phyloP scores from a whole-genome alignment of 1,139 yeast species.

The Geotrichum citri-aurantii region DNA sequence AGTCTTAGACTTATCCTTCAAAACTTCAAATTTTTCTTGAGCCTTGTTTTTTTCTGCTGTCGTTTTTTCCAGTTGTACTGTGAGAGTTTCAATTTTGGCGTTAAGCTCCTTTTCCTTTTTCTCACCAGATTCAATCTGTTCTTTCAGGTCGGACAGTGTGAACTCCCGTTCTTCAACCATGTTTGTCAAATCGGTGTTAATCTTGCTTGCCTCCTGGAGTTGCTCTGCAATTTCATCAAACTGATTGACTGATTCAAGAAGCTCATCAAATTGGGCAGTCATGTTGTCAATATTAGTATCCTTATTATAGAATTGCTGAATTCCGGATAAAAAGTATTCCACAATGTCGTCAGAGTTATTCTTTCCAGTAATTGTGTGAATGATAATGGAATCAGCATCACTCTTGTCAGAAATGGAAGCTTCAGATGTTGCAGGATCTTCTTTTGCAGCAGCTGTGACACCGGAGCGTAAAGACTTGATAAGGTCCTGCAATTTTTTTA shows the following conservation, averaged over 20 bases:
- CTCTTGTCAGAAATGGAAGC: background rate
- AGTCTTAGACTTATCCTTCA: background rate
- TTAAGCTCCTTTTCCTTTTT: background rate
- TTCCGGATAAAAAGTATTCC: background rate
- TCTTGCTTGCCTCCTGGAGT: conserved; percentile 7
- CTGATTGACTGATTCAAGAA: conserved; percentile 10
- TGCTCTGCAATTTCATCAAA: conserved; percentile 11
- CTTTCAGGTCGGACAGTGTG: background rate
- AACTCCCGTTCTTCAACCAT: conserved; percentile 10
- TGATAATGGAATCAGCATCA: background rate
- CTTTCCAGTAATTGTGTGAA: background rate
- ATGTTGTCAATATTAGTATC: background rate
- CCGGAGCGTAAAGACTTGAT: conserved; percentile 8
- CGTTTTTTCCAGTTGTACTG: background rate
- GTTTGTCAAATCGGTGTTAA: conserved; percentile 6
- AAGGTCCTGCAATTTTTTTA: conserved; percentile 11
- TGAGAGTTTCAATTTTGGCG: background rate
- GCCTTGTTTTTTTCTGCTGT: background rate
- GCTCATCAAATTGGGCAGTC: conserved; percentile 1
- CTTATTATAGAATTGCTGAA: background rate
- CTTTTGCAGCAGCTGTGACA: background rate
- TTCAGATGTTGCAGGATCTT: background rate
- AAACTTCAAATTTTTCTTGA: background rate
- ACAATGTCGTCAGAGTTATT: conserved; percentile 6
- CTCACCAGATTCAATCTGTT: background rate